Base-by-base conservation (phyloP, 2,329 filamentous ascomycete species). In the Aspergillus alliaceus region DNA sequence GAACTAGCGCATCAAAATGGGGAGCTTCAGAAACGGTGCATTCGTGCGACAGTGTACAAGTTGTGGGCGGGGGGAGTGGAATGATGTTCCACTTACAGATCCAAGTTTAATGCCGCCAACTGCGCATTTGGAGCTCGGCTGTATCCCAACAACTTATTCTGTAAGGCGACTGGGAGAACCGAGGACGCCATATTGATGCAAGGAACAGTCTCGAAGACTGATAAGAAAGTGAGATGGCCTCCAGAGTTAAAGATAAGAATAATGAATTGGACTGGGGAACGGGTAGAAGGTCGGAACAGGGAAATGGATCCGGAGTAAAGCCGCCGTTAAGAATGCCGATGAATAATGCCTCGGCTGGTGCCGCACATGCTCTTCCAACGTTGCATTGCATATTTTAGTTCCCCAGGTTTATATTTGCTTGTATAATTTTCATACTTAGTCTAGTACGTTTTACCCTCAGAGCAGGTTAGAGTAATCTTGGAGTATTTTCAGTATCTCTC, bases 71-170 rank as follows among this genome's bases (percentile, higher is more conserved):
- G 27, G 44, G 18, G 35, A 27, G 35, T 53, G 50, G 35, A 32
- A 31, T 40, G 49, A 44, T 56, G 31, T 51, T 59, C 47, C 56
- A 71, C 77, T 67, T 72, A 79, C 77, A 79, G 68, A 58, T 79
- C 76, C 32, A 80, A 57, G 58, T 78, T 78, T 46, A 76, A 58
- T 37, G 68, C 61, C 34, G 69, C 66, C 54, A 76, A 61, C 56
- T 75, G 66, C 51, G 69, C 66, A 63, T 63, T 67, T 53, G 72
- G 67, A 49, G 65, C 64, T 57, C 68, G 67, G 57, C 68, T 60
- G 60, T 71, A 72, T 59, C 72, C 72, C 58, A 74, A 68, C 66
- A 80, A 67, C 68, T 75, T 79, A 64, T 74, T 75, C 71, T 77
- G 75, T 64, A 79, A 59, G 57, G 75, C 75, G 40, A 76, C 71